Evolutionary conservation across 2,329 filamentous ascomycete species (phyloP), one percentile per base, ranked within the genome.

Genomic region (Trichoderma asperellum): DNA sequence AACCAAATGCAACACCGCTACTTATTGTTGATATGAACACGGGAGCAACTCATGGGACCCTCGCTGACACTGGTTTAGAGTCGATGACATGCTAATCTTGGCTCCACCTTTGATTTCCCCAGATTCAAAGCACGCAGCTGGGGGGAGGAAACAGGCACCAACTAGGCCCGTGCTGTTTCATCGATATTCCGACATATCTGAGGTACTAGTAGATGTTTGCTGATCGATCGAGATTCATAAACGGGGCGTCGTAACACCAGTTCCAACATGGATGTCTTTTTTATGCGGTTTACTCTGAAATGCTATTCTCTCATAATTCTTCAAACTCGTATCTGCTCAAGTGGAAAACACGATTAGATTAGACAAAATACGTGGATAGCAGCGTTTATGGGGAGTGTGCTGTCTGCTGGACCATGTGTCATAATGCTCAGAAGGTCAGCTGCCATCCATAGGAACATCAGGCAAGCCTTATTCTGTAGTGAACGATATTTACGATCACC

Each of bases 171-270:
- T 29, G 53, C n/a, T 35, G 29, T 52, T 57, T 57, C 21, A 60
- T 52, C 16, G 65, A 37, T 53, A 27, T 49, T 55, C 43, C 55
- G 32, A 16, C 7, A 55, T 60, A 53, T 37, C 29, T 57, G 27
- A 40, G 47, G 55, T 37, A 61, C 40, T 43, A 43, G 40, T 43
- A 43, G 65, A 40, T 27, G 47, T 40, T 55, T 53, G 43, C 49
- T 47, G 65, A 68, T 68, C 35, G 18, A 63, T 53, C 43, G 35
- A 43, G 29, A 52, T 59, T 52, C n/a, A 32, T 49, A 2, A 52
- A 52, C 37, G 40, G 29, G 27, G 49, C 55, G 55, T 37, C 24
- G 40, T 37, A 34, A 29, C 14, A 34, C 43, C 27, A 14, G 21
- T 35, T 59, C n/a, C 35, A 43, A 29, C 35, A 43, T 59, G 21